A percentile compares a stretch with the other conserved stretches of the same genome.
phyloP scores from a whole-genome alignment of 331 rosid species.

The Phaseolus coccineus region DNA sequence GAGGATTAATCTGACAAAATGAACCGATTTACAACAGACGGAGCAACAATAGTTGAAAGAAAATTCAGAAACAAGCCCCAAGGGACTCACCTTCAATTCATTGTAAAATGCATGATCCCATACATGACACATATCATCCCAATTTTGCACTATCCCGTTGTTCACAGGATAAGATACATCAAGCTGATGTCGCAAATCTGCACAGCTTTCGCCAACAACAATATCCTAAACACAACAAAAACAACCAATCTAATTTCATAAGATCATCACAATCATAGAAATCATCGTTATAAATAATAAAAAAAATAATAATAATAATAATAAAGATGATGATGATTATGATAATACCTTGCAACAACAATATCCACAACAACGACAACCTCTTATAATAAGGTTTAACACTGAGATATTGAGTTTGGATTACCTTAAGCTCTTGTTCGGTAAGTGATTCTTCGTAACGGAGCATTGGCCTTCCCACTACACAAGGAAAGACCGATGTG shows the following conservation, averaged over 20 bases:
- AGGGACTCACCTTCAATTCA: constrained; percentile 72
- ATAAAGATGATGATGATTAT: no score
- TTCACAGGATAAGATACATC: constrained; percentile 94
- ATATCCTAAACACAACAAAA: constrained; percentile 62
- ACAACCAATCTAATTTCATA: constrained; percentile 3
- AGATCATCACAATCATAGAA: not conserved
- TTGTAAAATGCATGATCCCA: constrained; percentile 98
- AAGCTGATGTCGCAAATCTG: constrained; percentile 90
- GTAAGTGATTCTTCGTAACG: constrained; percentile 96
- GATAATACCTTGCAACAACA: not conserved
- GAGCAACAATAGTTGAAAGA: constrained; percentile 7
- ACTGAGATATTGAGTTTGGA: not conserved
- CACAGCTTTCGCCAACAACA: constrained; percentile 94
- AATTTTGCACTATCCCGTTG: constrained; percentile 97
- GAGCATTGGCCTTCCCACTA: constrained; percentile 97
- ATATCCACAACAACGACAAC: no score
- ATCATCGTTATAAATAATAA: not conserved
- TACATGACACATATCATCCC: constrained; percentile 98
- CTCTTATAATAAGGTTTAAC: not conserved
- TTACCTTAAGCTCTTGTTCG: constrained; percentile 86
- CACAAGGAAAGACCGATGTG: constrained; percentile 95
- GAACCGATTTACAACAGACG: not conserved
- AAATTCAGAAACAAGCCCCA: constrained; percentile 4
- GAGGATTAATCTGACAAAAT: constrained; percentile 78
- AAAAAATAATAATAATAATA: not conserved